phyloP scores from a whole-genome alignment of 2,329 filamentous ascomycete species.

The Exophiala mesophila region DNA sequence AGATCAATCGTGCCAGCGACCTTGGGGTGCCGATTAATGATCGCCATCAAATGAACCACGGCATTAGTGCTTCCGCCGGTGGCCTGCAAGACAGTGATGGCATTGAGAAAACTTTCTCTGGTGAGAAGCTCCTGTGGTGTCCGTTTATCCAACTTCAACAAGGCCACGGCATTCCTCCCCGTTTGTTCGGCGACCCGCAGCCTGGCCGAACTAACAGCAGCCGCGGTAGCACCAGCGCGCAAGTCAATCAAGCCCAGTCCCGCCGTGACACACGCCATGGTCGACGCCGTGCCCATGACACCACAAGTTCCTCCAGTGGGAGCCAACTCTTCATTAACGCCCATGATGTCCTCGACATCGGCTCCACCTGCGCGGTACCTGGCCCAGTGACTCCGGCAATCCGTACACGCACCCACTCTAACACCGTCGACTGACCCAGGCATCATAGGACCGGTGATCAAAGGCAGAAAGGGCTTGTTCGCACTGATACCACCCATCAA shows the following conservation, averaged over 20 bases:
- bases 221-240: slow-evolving; percentile 46
- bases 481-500: slow-evolving; percentile 71
- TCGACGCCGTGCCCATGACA: slow-evolving; percentile 56
- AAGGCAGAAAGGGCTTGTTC: slow-evolving; percentile 64
- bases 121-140: slow-evolving; percentile 52
- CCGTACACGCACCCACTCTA: slow-evolving; percentile 67
- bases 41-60: slow-evolving; percentile 52
- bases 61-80: slow-evolving; percentile 56
- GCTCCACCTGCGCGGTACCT: slow-evolving; percentile 60
- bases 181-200: slow-evolving; percentile 52
- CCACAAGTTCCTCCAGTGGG: slow-evolving; percentile 57
- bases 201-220: slow-evolving; percentile 49
- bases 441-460: slow-evolving; percentile 72
- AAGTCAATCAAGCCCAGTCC: slow-evolving; percentile 52
- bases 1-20: slow-evolving; percentile 44
- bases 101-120: slow-evolving; percentile 52
- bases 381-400: slow-evolving; percentile 71
- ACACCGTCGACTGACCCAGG: slow-evolving; percentile 58
- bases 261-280: slow-evolving; percentile 52
- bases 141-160: slow-evolving; percentile 43
- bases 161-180: slow-evolving; percentile 45
- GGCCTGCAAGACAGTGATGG: slow-evolving; percentile 51
- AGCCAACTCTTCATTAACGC: slow-evolving; percentile 67
- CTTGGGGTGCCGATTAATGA: slow-evolving; percentile 50
- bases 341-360: slow-evolving; percentile 66